Conservation (phyloP, 148 eudicot genomes). For the Camellia sinensis region DNA sequence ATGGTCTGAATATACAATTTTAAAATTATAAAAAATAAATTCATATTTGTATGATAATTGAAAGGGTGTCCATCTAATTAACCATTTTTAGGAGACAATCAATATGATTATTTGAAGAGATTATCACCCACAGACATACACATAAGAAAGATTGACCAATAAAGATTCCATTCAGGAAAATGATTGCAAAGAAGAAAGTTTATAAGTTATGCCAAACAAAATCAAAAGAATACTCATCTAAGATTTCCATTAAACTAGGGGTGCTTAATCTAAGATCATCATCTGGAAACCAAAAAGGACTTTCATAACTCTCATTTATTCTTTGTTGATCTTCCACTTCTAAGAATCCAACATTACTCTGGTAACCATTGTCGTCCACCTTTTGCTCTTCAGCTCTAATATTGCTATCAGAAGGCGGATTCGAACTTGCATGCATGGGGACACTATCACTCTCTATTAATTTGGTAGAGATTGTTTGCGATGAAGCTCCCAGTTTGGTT, state of each 20-base stretch:
- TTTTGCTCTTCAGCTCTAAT: not conserved
- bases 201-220: conserved; percentile 16
- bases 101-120: no score
- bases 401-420: not conserved
- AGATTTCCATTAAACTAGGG: conserved; percentile 2
- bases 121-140: no score
- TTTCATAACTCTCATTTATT: not conserved
- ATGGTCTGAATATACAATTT: no score
- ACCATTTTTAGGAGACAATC: no score
- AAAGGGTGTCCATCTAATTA: no score
- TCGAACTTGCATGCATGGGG: not conserved
- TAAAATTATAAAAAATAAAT: no score
- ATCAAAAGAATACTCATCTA: conserved; percentile 11
- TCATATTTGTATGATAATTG: no score
- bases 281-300: conserved; percentile 7
- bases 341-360: not conserved
- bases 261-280: not conserved
- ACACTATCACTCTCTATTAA: not conserved
- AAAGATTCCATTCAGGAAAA: not conserved
- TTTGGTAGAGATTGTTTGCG: not conserved
- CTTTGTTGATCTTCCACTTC: not conserved
- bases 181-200: not conserved
- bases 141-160: not conserved
- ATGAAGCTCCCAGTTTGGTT: not conserved
- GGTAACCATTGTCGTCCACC: not conserved